Evolutionary conservation across 805 yeast species (phyloP).

Genomic region (Grigorovia jiainica): DNA sequence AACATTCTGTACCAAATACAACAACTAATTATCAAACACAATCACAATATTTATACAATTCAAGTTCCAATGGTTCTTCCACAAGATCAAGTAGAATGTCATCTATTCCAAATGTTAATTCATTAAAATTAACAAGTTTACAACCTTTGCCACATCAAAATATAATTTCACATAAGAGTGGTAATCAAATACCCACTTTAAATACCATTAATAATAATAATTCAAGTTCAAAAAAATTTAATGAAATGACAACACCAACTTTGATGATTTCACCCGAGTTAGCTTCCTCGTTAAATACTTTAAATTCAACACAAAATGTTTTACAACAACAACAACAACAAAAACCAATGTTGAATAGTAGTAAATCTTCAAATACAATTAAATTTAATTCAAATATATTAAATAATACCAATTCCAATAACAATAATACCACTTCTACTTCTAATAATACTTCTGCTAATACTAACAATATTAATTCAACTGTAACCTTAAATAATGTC

Average conservation of each 20-base stretch:
- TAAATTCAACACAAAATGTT: neutral
- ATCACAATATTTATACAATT: neutral
- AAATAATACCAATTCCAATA: no score
- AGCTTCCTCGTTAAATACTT: slow-evolving; percentile 2
- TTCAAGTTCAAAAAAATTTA: neutral
- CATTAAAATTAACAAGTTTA: slow-evolving; percentile 1
- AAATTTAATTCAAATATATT: neutral
- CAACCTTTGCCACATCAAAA: neutral
- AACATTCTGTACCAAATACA: neutral
- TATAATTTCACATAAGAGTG: slow-evolving; percentile 1
- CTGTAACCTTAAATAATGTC: neutral
- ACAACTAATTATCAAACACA: neutral
- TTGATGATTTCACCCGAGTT: slow-evolving; percentile 2
- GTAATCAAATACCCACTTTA: slow-evolving; percentile 1
- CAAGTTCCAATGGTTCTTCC: slow-evolving; percentile 36
- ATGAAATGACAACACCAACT: neutral
- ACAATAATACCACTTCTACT: neutral
- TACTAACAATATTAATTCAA: neutral
- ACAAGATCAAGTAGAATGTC: slow-evolving; percentile 7
- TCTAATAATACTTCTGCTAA: no score
- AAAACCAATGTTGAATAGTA: neutral
- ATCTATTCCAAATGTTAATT: slow-evolving; percentile 1
- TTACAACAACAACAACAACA: no score
- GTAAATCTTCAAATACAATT: neutral
- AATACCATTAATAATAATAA: neutral